These are phyloP conservation scores for Solanum etuberosum DNA, from an alignment of 257 asterid genomes.

Conservation along the genomic window DNA sequence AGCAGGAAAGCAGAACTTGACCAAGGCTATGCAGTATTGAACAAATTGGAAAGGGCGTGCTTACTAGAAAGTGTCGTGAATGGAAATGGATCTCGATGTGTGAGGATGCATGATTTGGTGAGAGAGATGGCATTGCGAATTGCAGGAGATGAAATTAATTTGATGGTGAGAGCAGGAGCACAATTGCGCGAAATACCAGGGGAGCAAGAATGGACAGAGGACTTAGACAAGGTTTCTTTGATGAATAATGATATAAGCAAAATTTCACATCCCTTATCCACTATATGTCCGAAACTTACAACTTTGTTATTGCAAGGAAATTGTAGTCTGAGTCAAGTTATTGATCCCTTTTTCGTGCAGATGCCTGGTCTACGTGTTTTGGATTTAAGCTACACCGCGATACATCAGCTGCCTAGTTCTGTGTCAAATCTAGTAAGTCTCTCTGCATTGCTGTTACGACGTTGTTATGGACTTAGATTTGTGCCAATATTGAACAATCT, in stretches of 20 bases:
- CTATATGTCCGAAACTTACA: background rate
- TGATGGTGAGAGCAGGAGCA: background rate
- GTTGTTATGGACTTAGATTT: background rate
- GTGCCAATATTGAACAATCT: constrained; percentile 7
- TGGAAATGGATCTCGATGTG: background rate
- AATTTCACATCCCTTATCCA: background rate
- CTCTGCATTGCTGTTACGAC: background rate
- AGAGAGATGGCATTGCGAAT: background rate
- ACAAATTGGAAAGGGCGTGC: constrained; percentile 2
- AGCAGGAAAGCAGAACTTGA: background rate
- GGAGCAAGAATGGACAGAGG: background rate
- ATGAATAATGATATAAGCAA: background rate
- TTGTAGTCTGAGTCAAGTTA: background rate
- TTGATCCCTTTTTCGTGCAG: background rate
- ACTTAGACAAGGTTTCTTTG: background rate
- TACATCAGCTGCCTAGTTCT: background rate
- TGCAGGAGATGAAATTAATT: background rate
- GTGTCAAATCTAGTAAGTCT: constrained; percentile 5
- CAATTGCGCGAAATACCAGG: background rate
- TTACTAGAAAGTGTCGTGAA: background rate
- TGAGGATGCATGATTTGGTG: constrained; percentile 1
- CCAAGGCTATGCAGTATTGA: constrained; percentile 8
- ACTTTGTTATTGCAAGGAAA: background rate
- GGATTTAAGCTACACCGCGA: background rate
- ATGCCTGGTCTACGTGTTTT: background rate